phyloP scores from a whole-genome alignment of 306 rosid species.

The Vigna unguiculata region DNA sequence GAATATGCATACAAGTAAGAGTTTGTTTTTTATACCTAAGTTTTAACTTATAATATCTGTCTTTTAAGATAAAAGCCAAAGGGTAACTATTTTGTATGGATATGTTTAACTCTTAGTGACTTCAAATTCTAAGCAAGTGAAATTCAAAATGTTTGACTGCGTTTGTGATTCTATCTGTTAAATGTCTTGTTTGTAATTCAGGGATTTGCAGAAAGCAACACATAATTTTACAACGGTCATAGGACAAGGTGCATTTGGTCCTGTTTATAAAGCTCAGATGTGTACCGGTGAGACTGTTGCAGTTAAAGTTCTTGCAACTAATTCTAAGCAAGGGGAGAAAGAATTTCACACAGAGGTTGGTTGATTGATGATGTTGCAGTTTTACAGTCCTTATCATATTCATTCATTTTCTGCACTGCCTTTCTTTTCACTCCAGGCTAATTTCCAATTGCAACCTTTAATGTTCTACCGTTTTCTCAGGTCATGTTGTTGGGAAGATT shows the following conservation, averaged over 20 bases:
- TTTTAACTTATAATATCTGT: neutral
- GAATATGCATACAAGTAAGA: conserved; percentile 83
- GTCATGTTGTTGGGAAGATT: conserved; percentile 78
- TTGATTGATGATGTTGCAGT: neutral
- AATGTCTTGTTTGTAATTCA: conserved; percentile 28
- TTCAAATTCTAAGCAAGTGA: neutral
- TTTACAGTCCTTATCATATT: neutral
- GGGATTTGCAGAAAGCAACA: conserved; percentile 84
- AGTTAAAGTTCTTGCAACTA: conserved; percentile 78
- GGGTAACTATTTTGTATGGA: neutral
- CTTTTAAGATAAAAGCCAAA: neutral
- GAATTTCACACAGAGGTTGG: conserved; percentile 84
- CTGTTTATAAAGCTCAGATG: conserved; percentile 86
- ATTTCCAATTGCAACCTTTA: conserved; percentile 16
- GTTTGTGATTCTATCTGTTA: neutral
- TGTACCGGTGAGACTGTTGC: conserved; percentile 73
- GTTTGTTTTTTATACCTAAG: conserved; percentile 29
- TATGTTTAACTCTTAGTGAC: neutral
- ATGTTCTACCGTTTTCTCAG: conserved; percentile 41
- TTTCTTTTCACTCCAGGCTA: neutral
- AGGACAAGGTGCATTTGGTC: conserved; percentile 87
- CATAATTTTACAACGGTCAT: conserved; percentile 74
- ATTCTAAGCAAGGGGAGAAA: conserved; percentile 84
- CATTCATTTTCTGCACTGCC: neutral
- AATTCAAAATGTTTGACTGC: neutral